Percentiles rank a stretch among this genome's conserved stretches.
Evolutionary conservation across 768 basidiomycete species (phyloP).

Genomic region (Leccinum fibrillosum): DNA sequence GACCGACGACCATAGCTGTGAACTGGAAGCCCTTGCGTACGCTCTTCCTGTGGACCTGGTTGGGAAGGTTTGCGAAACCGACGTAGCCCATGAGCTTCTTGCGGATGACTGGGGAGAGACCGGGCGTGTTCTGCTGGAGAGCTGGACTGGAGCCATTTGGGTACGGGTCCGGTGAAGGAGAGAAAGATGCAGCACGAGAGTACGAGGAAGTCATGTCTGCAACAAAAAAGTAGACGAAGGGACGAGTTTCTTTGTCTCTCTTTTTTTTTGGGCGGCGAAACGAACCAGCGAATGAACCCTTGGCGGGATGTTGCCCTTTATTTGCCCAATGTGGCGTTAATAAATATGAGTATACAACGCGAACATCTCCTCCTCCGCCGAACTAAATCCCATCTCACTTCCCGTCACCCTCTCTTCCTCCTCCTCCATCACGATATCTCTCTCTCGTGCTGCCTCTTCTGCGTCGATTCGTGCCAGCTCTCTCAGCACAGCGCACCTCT

Average conservation of each 20-base stretch:
- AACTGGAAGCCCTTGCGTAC: constrained; percentile 99
- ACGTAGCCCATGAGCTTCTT: constrained; percentile 96
- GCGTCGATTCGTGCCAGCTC: constrained; percentile 20
- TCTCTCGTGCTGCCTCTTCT: constrained; percentile 14
- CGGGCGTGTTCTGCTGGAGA: constrained; percentile 36
- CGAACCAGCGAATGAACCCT: constrained; percentile 25
- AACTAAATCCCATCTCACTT: not conserved
- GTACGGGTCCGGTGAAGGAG: constrained; percentile 51
- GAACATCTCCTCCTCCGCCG: constrained; percentile 31
- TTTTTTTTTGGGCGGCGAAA: constrained; percentile 51
- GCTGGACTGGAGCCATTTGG: constrained; percentile 66
- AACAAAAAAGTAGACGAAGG: constrained; percentile 19
- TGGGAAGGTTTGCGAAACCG: constrained; percentile 96
- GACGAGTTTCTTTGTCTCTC: constrained; percentile 38
- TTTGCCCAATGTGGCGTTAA: constrained; percentile 35
- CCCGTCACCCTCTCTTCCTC: not conserved
- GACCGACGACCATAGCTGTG: constrained; percentile 98
- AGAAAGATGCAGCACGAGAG: constrained; percentile 56
- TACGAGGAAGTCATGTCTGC: constrained; percentile 74
- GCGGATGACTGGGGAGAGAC: constrained; percentile 48
- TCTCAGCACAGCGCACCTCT: not conserved
- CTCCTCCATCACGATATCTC: not conserved
- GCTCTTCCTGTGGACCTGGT: constrained; percentile 99
- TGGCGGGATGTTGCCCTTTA: constrained; percentile 30
- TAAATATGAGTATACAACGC: constrained; percentile 36